Base-by-base conservation (phyloP, 1,284 basidiomycete genomes). In the Pyrrhoderma lamaoense region DNA sequence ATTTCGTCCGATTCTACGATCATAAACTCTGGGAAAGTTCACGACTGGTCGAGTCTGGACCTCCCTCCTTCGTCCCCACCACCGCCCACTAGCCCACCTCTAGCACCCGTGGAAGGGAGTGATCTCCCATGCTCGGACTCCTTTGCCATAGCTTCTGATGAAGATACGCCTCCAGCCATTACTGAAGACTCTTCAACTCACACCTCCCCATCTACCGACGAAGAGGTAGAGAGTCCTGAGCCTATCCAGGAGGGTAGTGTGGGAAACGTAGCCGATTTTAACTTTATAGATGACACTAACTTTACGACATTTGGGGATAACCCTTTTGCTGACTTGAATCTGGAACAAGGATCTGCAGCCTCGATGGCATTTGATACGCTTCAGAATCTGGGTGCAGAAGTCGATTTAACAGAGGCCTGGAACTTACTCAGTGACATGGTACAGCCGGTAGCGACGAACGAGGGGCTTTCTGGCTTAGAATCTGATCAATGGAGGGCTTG, bases 1-100 rank as follows among this genome's bases (percentile, higher is more conserved):
- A 43, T 45, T 19, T 47, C 48, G 8, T 53, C 53, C n/a, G 49
- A 51, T 31, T 52, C 51, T 11, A 52, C 54, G 9, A 27, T 51
- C 14, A 46, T 44, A 45, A 56, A 47, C 19, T 46, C 27, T 18
- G 22, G 36, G 19, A 52, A 48, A 23, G 21, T 49, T n/a, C 47
- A 49, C 34, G 54, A 56, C 25, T 56, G 54, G 54, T 45, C 46
- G 18, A 44, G 46, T 21, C 25, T 52, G 3, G 50, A 56, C 25
- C 35, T 56, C 13, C 54, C 54, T 13, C 54, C 54, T 4, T 56
- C 54, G 11, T 56, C 54, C 7, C 54, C 54, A 5, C 51, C 51
- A 11, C 54, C 43, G 21, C 53, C 45, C 19, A 49, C 54, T 13
- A 56, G 54, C 36, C 54, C 54, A 19, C 11, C 49, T 11, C 27